Base-by-base conservation (phyloP, 805 yeast genomes). In the Saccharomyces kudriavzevii region DNA sequence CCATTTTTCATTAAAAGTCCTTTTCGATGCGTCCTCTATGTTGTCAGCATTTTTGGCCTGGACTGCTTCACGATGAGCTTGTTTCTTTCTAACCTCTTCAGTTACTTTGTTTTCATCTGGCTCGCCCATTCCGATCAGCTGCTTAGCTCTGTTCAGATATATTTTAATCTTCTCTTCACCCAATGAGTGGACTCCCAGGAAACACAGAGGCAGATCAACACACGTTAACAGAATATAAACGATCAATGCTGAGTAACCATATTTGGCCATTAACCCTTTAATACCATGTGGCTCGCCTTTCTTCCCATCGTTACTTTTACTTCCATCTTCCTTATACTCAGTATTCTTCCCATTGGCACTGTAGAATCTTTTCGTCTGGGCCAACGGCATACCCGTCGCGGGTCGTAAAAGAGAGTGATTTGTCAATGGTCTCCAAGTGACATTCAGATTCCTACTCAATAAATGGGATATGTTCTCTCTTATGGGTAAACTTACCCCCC, bases 231-330 rank as follows among this genome's bases (percentile, higher is more conserved):
- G 85, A 22, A 89, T 61, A 65, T 94, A 94, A 0, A 92, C 89
- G 13, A 89, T 96, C 13, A 92, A 72, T 0, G 96, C 97, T 17
- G 95, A 81, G 74, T 86, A 89, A 0, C 99, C 99, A 68, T 94
- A 94, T 65, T 87, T 85, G 65, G 87, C 84, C 63, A 87, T 78
- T 57, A 94, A 74, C 10, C 80, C 84, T 67, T 82, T 88, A 40
- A 75, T 60, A 3, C 75, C 73, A 8, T 61, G 63, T 47, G 63
- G 67, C 58, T 60, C 43, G 5, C 11, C 17, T 35, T 35, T 35
- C 24, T 35, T 35, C 11, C 24, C 24, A 6, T 35, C 11, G 9
- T 35, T 20, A 35, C 11, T 35, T 35, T 35, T 35, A 17, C 24
- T 35, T 35, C 9, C 2, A 45, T n/a, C 28, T 45, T 22, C 27